Evolutionary conservation across 768 basidiomycete species (phyloP), one percentile per base, ranked within the genome.

Genomic region (Boletus reticuloceps): DNA sequence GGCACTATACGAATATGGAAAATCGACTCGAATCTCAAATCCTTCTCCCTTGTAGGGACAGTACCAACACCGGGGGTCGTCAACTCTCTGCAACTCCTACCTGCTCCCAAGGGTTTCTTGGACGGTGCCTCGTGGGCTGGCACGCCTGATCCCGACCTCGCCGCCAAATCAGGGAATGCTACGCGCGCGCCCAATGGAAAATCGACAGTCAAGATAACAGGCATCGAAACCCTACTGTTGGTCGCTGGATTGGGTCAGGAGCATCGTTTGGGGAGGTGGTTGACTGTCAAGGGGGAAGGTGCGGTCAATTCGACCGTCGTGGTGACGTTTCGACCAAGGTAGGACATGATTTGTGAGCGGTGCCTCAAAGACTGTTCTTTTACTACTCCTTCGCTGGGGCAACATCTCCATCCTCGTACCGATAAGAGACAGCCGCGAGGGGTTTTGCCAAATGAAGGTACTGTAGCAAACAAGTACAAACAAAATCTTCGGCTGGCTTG

Each of bases 1-100:
- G 93, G 94, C 43, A 69, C 79, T 46, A 82, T 98, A 64, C 88
- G 90, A 47, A 75, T 99, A 69, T 99, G 97, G 96, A 87, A 91
- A 65, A 77, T 99, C 32, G 89, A 94, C 58, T 63, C 82, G 1
- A 88, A 84, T 59, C 72, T 95, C 14, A 88, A 84, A 64, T 87
- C 86, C 0, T 96, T 99, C 71, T 71, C 82, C 13, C 81, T 81
- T 2, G 64, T 86, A 13, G 86, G 85, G 14, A 82, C 78, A 6
- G 71, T 95, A 19, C 74, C 84, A 1, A 85, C 83, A 0, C 80
- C 77, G 0, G 97, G 97, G 0, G 83, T 96, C 53, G 77, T 98
- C 67, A 99, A 99, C 73, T 92, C 93, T 6, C 77, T 98, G 4
- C 94, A 96, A 68, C 72, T 99, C 49, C 60, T 94, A 19, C 69